Conservation (phyloP, 1,284 basidiomycete genomes). For the Trametes pubescens region DNA sequence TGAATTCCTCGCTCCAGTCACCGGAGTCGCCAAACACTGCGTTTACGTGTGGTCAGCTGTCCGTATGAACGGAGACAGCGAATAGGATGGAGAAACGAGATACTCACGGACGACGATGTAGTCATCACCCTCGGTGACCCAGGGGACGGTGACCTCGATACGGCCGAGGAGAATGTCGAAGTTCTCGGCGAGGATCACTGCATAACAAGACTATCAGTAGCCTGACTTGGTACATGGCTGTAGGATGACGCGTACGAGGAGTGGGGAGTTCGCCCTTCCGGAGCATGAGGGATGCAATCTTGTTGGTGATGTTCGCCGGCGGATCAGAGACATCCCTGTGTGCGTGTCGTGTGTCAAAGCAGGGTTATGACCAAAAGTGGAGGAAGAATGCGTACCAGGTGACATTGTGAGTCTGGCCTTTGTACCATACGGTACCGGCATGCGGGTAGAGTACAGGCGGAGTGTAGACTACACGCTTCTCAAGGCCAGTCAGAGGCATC, state of each 20-base stretch:
- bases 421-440: constrained; percentile 47
- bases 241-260: constrained; percentile 28
- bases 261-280: constrained; percentile 44
- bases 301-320: constrained; percentile 55
- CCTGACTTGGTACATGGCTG: no score
- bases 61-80: background rate
- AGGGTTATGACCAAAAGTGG: no score
- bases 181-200: constrained; percentile 27
- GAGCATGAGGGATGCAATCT: constrained; percentile 48
- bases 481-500: constrained; percentile 15
- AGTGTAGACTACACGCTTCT: constrained; percentile 51
- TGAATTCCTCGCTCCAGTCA: constrained; percentile 34
- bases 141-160: constrained; percentile 26
- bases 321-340: constrained; percentile 46
- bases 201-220: no score
- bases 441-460: constrained; percentile 50
- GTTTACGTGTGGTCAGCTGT: background rate
- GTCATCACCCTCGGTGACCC: constrained; percentile 23
- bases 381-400: constrained; percentile 46
- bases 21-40: constrained; percentile 39
- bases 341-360: constrained; percentile 24
- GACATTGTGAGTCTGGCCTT: constrained; percentile 49
- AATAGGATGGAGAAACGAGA: background rate
- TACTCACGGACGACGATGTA: constrained; percentile 28
- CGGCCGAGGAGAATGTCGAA: constrained; percentile 27